Percentiles rank a stretch among this genome's conserved stretches.
These are phyloP conservation scores for Mycothermus thermophilus DNA, from an alignment of 495 filamentous ascomycete genomes.

Conservation along the genomic window DNA sequence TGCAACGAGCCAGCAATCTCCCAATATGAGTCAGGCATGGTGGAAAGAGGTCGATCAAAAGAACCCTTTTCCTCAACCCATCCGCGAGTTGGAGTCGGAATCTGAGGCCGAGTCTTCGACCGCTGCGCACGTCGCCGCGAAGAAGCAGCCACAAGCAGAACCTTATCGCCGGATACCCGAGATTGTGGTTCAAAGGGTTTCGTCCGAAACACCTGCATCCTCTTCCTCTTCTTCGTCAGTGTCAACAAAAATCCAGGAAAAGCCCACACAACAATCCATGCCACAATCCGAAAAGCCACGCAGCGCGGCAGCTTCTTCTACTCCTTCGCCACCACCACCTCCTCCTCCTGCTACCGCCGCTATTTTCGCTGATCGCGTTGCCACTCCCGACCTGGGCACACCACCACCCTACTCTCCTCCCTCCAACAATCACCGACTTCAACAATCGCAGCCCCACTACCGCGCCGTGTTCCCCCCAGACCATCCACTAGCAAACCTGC, in stretches of 20 bases:
- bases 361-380: too few species aligned
- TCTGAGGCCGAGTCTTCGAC: slow-evolving; percentile 7
- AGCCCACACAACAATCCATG: too few species aligned
- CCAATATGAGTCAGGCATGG: slow-evolving; percentile 13
- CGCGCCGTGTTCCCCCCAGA: slow-evolving; percentile 26
- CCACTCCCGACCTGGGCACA: too few species aligned
- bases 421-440: slow-evolving; percentile 7
- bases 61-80: slow-evolving; percentile 5
- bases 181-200: slow-evolving; percentile 9
- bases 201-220: slow-evolving; percentile 6
- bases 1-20: not conserved
- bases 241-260: too few species aligned
- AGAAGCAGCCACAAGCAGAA: not conserved
- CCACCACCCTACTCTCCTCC: slow-evolving; percentile 34
- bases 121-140: slow-evolving; percentile 1
- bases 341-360: too few species aligned
- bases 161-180: too few species aligned
- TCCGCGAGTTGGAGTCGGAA: too few species aligned
- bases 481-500: slow-evolving; percentile 20
- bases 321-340: not conserved
- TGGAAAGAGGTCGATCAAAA: slow-evolving; percentile 24
- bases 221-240: slow-evolving; percentile 9
- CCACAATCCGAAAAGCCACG: slow-evolving; percentile 31
- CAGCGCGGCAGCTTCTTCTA: not conserved
- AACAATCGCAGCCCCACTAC: slow-evolving; percentile 17